Conservation (phyloP, 73 alveolate species). For the Tetrahymena elliotti region DNA sequence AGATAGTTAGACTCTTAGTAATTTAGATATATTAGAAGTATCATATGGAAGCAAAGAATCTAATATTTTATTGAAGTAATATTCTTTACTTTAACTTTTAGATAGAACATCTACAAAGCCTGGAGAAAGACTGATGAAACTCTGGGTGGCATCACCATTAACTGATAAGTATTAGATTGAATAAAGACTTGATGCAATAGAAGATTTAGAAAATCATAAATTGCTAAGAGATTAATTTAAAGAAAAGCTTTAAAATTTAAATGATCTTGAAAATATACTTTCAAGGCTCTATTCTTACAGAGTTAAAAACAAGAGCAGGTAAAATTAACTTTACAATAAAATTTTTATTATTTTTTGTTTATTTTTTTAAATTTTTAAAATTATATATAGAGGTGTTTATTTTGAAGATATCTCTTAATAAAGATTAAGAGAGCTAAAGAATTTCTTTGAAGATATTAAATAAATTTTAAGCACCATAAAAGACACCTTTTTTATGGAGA, state of each 20-base stretch:
- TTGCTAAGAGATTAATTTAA: constrained; percentile 36
- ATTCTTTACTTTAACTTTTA: constrained; percentile 46
- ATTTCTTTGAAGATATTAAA: constrained; percentile 23
- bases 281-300: constrained; percentile 54
- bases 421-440: constrained; percentile 53
- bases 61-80: constrained; percentile 12
- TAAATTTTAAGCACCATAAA: constrained; percentile 6
- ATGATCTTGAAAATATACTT: constrained; percentile 50
- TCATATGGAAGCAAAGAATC: background rate
- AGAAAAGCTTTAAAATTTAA: constrained; percentile 5
- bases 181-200: constrained; percentile 55
- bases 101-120: constrained; percentile 50
- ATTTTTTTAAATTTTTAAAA: background rate
- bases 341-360: no score
- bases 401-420: constrained; percentile 46
- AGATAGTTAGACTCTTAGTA: background rate
- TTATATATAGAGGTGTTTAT: constrained; percentile 39
- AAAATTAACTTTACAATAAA: background rate
- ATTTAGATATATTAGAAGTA: background rate
- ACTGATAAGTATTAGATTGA: constrained; percentile 44
- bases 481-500: constrained; percentile 8
- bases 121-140: constrained; percentile 62
- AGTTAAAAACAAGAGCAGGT: constrained; percentile 18
- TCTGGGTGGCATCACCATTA: constrained; percentile 66
- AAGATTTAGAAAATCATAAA: constrained; percentile 37